phyloP scores from a whole-genome alignment of 345 rosid species.

The Eutrema heterophyllum region DNA sequence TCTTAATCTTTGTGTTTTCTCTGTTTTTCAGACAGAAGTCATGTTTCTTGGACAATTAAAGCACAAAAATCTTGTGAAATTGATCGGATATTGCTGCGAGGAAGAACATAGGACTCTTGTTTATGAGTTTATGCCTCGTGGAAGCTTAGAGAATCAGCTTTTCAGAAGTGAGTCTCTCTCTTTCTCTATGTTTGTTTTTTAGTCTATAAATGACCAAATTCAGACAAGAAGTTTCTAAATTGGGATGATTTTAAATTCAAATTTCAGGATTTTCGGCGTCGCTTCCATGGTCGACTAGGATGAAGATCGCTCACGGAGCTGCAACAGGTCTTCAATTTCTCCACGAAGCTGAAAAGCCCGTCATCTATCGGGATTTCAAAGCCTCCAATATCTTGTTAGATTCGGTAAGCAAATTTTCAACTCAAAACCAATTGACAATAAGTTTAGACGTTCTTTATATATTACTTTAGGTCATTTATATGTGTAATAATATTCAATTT shows the following conservation, averaged over 20 bases:
- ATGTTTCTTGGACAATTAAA: conserved; percentile 74
- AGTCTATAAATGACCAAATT: neutral
- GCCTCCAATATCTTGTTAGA: conserved; percentile 83
- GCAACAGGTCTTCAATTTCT: conserved; percentile 90
- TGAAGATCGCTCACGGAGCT: conserved; percentile 93
- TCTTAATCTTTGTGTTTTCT: neutral
- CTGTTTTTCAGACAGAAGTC: conserved; percentile 62
- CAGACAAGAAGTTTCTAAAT: neutral
- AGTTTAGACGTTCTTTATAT: neutral
- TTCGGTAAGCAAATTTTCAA: conserved; percentile 41
- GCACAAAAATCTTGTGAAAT: conserved; percentile 74
- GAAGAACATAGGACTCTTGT: conserved; percentile 80
- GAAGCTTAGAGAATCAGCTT: conserved; percentile 88
- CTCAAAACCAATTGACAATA: no score
- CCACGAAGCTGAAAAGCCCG: conserved; percentile 85
- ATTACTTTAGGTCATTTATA: no score
- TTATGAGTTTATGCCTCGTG: conserved; percentile 92
- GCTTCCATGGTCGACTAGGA: conserved; percentile 79
- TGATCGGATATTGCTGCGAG: conserved; percentile 88
- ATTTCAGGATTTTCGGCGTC: conserved; percentile 68
- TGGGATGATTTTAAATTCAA: neutral
- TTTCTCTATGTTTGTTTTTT: neutral
- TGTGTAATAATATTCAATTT: neutral
- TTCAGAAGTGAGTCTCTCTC: conserved; percentile 57
- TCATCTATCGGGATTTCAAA: conserved; percentile 84